A percentile compares a stretch with the other conserved stretches of the same genome.
phyloP scores from a whole-genome alignment of 257 asterid genomes.

The Capsicum rhomboideum region DNA sequence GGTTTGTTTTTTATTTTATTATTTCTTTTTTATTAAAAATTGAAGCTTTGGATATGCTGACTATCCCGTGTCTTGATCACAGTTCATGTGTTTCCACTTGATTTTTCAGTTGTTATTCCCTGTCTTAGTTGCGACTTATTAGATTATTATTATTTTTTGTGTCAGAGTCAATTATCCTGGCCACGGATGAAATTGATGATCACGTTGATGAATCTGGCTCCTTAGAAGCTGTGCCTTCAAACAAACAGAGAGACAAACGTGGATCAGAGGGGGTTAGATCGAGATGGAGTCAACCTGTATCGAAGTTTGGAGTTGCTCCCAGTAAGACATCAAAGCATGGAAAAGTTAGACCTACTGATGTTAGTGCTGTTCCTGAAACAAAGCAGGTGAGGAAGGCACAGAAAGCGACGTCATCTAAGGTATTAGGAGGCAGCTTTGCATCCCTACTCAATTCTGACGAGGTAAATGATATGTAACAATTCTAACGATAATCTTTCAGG shows the following conservation, averaged over 20 bases:
- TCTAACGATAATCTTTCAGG: constrained; percentile 30
- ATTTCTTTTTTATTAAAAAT: background rate
- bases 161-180: constrained; percentile 26
- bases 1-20: background rate
- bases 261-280: constrained; percentile 34
- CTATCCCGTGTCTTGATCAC: background rate
- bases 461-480: constrained; percentile 13
- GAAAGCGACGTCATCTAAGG: constrained; percentile 45
- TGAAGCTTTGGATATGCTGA: background rate
- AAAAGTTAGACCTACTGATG: constrained; percentile 34
- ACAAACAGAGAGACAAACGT: constrained; percentile 38
- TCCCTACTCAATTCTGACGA: background rate
- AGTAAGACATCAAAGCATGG: constrained; percentile 45
- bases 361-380: constrained; percentile 37
- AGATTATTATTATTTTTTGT: background rate
- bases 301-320: constrained; percentile 44
- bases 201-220: constrained; percentile 57
- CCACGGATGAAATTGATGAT: constrained; percentile 37
- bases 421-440: constrained; percentile 7
- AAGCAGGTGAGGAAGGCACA: constrained; percentile 48
- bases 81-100: background rate
- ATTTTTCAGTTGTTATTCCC: background rate
- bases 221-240: constrained; percentile 30
- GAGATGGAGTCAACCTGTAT: constrained; percentile 33
- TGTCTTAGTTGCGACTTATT: background rate